Conservation (phyloP, 2,329 filamentous ascomycete species). For the Diaporthe caulivora region DNA sequence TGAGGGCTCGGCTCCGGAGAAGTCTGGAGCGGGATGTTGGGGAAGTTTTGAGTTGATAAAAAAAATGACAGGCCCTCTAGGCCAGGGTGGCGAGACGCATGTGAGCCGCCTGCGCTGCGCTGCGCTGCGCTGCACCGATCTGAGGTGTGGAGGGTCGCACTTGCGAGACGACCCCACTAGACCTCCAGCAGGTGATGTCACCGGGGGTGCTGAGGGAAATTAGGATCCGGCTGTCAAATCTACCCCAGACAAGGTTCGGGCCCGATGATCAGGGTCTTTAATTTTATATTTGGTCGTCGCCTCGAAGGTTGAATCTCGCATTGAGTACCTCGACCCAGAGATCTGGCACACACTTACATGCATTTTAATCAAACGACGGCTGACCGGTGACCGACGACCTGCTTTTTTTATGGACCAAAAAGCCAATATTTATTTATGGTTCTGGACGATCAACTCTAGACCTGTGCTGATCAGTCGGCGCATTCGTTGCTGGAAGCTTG, state of each 20-base stretch:
- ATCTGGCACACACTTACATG: not conserved
- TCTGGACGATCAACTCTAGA: slow-evolving; percentile 7
- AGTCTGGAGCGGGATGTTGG: not conserved
- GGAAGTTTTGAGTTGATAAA: slow-evolving; percentile 7
- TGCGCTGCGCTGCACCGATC: not conserved
- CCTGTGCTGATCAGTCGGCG: not conserved
- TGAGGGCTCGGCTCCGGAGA: not conserved
- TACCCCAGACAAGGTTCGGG: slow-evolving; percentile 23
- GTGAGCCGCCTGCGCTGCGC: not conserved
- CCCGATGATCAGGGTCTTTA: slow-evolving; percentile 27
- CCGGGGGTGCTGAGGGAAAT: slow-evolving; percentile 14
- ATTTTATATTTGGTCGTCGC: slow-evolving; percentile 7
- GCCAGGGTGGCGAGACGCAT: not conserved
- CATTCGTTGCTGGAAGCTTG: slow-evolving; percentile 13
- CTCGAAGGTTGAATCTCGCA: not conserved
- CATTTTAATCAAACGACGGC: not conserved
- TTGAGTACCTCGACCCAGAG: not conserved
- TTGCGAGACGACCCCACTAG: slow-evolving; percentile 27
- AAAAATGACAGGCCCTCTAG: not conserved
- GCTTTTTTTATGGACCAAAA: not conserved
- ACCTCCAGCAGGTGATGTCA: slow-evolving; percentile 31
- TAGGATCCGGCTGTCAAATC: slow-evolving; percentile 28
- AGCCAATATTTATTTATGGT: not conserved
- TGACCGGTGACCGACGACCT: not conserved
- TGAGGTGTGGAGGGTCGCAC: slow-evolving; percentile 26